phyloP scores from a whole-genome alignment of 202 grass and related monocot genomes.

The Brachypodium distachyon region DNA sequence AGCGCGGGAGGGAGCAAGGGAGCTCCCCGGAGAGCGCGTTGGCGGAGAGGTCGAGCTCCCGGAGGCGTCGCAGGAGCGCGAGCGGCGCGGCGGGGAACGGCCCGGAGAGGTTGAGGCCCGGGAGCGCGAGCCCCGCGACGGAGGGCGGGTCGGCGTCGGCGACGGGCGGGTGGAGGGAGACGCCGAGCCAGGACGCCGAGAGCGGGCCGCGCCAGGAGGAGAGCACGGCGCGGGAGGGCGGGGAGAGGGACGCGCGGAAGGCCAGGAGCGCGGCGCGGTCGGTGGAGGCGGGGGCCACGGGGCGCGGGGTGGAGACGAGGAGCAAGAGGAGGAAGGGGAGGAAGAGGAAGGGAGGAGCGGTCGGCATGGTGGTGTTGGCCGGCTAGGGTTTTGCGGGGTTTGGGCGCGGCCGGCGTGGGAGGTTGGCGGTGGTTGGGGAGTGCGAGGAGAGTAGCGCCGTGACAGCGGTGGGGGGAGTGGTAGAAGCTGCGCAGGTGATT shows the following conservation, averaged over 20 bases:
- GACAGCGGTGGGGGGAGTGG: background rate
- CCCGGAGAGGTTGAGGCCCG: constrained; percentile 27
- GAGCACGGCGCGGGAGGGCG: constrained; percentile 19
- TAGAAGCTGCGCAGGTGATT: background rate
- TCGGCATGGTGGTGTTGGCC: constrained; percentile 21
- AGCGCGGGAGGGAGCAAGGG: constrained; percentile 49
- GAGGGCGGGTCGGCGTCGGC: background rate
- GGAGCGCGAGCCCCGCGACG: constrained; percentile 25
- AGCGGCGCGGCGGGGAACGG: constrained; percentile 22
- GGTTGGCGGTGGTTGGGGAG: constrained; percentile 5
- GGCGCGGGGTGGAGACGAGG: background rate
- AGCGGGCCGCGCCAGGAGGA: constrained; percentile 36
- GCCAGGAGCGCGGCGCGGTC: constrained; percentile 38
- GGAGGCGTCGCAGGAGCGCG: constrained; percentile 46
- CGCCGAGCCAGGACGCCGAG: constrained; percentile 34
- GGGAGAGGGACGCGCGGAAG: constrained; percentile 27
- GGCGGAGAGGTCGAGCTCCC: constrained; percentile 38
- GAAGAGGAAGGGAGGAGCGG: background rate
- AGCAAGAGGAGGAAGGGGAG: constrained; percentile 2
- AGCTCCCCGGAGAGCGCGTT: constrained; percentile 42
- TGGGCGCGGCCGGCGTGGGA: constrained; percentile 15
- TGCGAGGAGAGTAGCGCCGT: background rate
- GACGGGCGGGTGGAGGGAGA: constrained; percentile 22
- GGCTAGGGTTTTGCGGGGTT: constrained; percentile 45
- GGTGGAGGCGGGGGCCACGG: background rate